phyloP scores from a whole-genome alignment of 2,329 filamentous ascomycete genomes.

The Tolypocladium sp. region DNA sequence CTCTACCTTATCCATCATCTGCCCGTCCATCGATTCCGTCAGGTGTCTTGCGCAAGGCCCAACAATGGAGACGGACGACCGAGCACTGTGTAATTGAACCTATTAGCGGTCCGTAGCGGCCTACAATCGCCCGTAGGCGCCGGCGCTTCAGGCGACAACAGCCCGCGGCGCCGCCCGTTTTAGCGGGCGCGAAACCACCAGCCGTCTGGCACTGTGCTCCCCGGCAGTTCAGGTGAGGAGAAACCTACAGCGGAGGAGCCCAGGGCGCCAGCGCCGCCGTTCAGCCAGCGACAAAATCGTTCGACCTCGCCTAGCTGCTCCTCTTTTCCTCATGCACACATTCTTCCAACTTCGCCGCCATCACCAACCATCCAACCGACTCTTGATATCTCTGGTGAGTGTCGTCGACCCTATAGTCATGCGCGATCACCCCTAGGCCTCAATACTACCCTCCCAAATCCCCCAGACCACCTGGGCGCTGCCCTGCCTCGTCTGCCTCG shows the following conservation, averaged over 20 bases:
- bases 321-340: constrained; percentile 36
- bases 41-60: background rate
- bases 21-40: background rate
- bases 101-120: background rate
- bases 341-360: constrained; percentile 24
- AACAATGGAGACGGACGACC: background rate
- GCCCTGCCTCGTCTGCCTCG: constrained; percentile 1
- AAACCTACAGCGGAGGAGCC: background rate
- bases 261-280: background rate
- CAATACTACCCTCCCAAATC: constrained; percentile 14
- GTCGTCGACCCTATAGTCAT: constrained; percentile 19
- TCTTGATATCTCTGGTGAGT: constrained; percentile 28
- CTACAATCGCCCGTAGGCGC: background rate
- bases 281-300: constrained; percentile 29
- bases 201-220: background rate
- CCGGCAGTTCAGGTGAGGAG: background rate
- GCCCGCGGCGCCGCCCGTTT: background rate
- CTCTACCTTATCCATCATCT: background rate
- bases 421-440: constrained; percentile 24
- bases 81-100: background rate
- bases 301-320: constrained; percentile 27
- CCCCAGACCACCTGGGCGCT: constrained; percentile 9
- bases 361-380: constrained; percentile 22
- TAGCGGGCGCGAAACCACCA: background rate
- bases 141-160: background rate